These are phyloP conservation scores for Cryomyces minteri DNA, from an alignment of 495 filamentous ascomycete genomes.

Conservation along the genomic window DNA sequence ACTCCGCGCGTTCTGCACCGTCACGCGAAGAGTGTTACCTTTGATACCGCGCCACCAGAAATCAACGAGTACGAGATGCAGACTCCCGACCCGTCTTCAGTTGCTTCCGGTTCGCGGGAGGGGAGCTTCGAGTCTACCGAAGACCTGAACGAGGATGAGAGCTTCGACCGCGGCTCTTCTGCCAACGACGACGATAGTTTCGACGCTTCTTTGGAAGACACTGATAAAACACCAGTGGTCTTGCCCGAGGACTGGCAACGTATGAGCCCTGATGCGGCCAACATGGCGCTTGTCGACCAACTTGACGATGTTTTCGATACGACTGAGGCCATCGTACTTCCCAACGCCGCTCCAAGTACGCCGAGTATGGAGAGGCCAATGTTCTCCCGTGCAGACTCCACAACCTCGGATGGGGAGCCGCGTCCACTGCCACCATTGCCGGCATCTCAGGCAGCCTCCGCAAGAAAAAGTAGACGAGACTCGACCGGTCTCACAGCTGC, in stretches of 20 bases:
- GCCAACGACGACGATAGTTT: constrained; percentile 74
- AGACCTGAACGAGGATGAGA: constrained; percentile 48
- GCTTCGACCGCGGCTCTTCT: constrained; percentile 49
- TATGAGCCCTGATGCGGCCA: constrained; percentile 40
- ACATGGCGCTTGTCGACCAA: constrained; percentile 30
- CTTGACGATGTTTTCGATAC: constrained; percentile 54
- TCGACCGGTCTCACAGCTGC: constrained; percentile 33
- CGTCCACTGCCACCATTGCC: constrained; percentile 21
- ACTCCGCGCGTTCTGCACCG: constrained; percentile 41
- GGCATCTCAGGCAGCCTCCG: constrained; percentile 3
- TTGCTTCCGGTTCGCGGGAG: constrained; percentile 72
- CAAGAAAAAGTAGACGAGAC: constrained; percentile 3
- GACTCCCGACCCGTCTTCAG: constrained; percentile 80
- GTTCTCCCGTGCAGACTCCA: not conserved
- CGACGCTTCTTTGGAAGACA: constrained; percentile 83
- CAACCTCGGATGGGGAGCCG: constrained; percentile 13
- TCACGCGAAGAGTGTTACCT: constrained; percentile 89
- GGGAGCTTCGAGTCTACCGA: constrained; percentile 72
- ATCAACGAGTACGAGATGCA: constrained; percentile 96
- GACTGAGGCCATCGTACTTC: constrained; percentile 41
- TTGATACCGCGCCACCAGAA: constrained; percentile 82
- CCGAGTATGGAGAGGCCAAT: constrained; percentile 2
- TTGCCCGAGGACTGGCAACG: constrained; percentile 90
- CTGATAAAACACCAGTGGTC: constrained; percentile 91
- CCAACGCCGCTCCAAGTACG: constrained; percentile 39